These are phyloP conservation scores for Naegleria gruberi DNA, from an alignment of 208 protist genomes.

Conservation along the genomic window DNA sequence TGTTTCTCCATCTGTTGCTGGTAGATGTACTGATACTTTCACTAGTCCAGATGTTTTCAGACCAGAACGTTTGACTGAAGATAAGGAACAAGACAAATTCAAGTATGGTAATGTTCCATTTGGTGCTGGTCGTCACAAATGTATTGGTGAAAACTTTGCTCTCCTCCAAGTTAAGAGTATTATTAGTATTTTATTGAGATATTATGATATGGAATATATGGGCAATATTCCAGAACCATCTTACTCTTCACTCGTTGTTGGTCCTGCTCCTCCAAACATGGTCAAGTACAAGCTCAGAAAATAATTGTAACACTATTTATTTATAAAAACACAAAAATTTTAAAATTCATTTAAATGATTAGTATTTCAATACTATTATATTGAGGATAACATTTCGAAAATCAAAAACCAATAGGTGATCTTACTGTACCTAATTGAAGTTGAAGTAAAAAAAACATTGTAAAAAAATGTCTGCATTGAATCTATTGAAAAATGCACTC, in stretches of 20 bases:
- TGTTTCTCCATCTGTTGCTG: conserved; percentile 64
- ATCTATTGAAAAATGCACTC: background rate
- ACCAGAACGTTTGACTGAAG: conserved; percentile 53
- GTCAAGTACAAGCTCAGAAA: conserved; percentile 21
- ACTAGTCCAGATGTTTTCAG: conserved; percentile 65
- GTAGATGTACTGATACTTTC: conserved; percentile 67
- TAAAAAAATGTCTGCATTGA: background rate
- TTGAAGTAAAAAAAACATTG: too few relatives aligned
- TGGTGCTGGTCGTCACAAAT: conserved; percentile 73
- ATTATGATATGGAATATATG: conserved; percentile 73
- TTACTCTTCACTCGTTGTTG: conserved; percentile 76
- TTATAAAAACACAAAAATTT: too few relatives aligned
- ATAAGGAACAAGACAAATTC: conserved; percentile 57
- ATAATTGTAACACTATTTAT: background rate
- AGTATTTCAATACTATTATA: too few relatives aligned
- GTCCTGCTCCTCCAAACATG: conserved; percentile 44
- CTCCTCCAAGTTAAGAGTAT: conserved; percentile 82
- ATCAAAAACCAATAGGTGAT: too few relatives aligned
- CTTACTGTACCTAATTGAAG: too few relatives aligned
- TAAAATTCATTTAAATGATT: too few relatives aligned
- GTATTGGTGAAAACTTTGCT: conserved; percentile 81
- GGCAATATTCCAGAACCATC: conserved; percentile 60
- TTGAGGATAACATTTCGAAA: too few relatives aligned
- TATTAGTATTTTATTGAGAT: conserved; percentile 61
- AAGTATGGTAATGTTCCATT: conserved; percentile 69